Evolutionary conservation across 371 early-diverging fungal species (phyloP), one percentile per base, ranked within the genome.

Genomic region (Mucor indicus): DNA sequence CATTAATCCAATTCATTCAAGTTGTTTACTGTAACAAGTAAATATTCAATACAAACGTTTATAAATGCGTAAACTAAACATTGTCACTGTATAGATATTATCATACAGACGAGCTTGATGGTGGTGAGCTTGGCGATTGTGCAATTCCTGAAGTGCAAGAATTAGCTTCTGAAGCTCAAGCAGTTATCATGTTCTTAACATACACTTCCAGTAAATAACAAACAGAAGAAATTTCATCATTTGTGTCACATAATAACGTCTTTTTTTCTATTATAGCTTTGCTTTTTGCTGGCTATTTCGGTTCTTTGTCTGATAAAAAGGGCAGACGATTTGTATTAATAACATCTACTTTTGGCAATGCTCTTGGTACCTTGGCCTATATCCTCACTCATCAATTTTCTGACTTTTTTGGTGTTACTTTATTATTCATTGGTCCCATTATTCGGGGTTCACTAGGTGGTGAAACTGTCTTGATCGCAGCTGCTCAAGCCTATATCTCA

Each of bases 131-230:
- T 9, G 46, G 53, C 33, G 56, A 71, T 27, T 75, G 75, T 38
- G 24, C 58, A 43, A 64, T 71, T n/a, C 75, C 75, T 13, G 65
- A 66, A 56, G 52, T 75, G 8, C 75, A 75, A 39, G 33, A 50
- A 9, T 36, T 57, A 13, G 75, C 71, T 4, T 62, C 69, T 6
- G 30, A 37, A 16, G 64, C 57, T 1, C 59, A 60, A 40, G 75
- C 69, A 0, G 20, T 64, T 9, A 62, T 69, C 10, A 53, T 60
- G 50, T 56, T 71, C 32, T 41, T 74, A 9, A 45, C 47, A 2
- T 60, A 51, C 35, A 60, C 40, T 29, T 55, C 65, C 12, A 50
- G 74, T 74, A 60, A 27, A 39, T 24, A 13, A 32, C 2, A 30
- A 23, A 22, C 21, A 11, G 10, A 16, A 29, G 7, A 21, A 32